These are phyloP conservation scores for Lentinula sp. DNA, from an alignment of 768 basidiomycete genomes.

Conservation along the genomic window DNA sequence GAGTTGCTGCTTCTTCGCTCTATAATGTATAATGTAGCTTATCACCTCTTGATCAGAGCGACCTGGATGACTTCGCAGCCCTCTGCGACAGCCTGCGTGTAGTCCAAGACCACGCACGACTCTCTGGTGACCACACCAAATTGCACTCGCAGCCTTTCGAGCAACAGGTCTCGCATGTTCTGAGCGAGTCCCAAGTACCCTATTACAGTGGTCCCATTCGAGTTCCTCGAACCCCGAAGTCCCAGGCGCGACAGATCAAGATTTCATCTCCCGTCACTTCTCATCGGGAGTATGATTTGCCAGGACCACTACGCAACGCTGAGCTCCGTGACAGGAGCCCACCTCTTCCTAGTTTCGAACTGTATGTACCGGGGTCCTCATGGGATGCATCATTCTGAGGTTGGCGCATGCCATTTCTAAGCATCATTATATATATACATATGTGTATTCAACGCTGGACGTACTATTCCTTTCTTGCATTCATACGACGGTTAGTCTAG, in stretches of 20 bases:
- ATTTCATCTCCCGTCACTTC: background rate
- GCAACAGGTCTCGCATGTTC: background rate
- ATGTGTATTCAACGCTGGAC: background rate
- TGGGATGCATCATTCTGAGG: too few relatives aligned
- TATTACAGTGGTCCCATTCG: background rate
- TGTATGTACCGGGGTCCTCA: too few relatives aligned
- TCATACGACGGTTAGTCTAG: background rate
- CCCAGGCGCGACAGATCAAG: background rate
- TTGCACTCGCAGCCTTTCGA: background rate
- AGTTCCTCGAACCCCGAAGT: background rate
- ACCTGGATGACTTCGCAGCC: background rate
- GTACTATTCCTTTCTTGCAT: background rate
- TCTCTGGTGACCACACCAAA: background rate
- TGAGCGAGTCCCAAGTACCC: background rate
- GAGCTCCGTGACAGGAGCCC: background rate
- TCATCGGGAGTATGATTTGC: background rate
- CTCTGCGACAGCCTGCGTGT: background rate
- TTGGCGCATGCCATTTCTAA: too few relatives aligned
- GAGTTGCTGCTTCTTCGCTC: background rate
- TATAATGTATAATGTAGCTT: background rate
- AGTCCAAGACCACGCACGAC: background rate
- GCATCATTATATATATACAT: too few relatives aligned
- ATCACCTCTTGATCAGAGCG: background rate
- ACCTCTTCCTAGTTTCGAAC: background rate
- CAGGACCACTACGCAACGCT: background rate